Evolutionary conservation across 2,329 filamentous ascomycete genomes (phyloP).

Genomic region (Cordyceps militaris): DNA sequence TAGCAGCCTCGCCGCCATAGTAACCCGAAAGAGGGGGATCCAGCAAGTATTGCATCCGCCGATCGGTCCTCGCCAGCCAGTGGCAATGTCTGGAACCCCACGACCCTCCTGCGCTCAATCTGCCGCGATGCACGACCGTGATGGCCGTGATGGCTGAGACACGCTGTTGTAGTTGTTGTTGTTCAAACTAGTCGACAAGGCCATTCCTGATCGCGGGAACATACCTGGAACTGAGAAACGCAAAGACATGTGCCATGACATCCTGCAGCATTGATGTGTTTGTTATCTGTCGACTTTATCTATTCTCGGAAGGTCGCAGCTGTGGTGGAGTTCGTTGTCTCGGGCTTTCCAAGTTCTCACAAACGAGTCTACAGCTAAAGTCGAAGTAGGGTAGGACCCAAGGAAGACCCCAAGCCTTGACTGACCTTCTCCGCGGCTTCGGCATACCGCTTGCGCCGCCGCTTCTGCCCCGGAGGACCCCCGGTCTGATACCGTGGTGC

Average conservation of each 20-base stretch:
- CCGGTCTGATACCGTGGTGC: background rate
- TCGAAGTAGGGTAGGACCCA: too few relatives aligned
- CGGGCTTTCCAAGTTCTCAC: background rate
- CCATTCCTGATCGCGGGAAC: background rate
- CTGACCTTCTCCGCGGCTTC: background rate
- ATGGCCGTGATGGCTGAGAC: too few relatives aligned
- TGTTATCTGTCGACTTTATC: conserved; percentile 1
- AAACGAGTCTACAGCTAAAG: too few relatives aligned
- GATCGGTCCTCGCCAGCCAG: too few relatives aligned
- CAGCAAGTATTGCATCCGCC: too few relatives aligned
- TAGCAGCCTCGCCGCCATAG: too few relatives aligned
- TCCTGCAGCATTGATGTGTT: background rate
- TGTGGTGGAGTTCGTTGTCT: conserved; percentile 1
- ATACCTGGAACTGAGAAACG: background rate
- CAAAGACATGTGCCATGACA: background rate
- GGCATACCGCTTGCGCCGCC: background rate
- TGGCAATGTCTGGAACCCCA: too few relatives aligned
- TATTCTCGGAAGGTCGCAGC: conserved; percentile 8
- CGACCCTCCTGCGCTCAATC: too few relatives aligned
- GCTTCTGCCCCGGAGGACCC: background rate
- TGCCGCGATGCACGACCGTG: too few relatives aligned
- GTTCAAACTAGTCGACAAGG: background rate
- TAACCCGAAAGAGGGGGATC: too few relatives aligned
- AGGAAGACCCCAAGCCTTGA: background rate
- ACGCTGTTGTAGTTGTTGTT: background rate